These are phyloP conservation scores for Acrodontium crateriforme DNA, from an alignment of 2,329 filamentous ascomycete genomes.

Conservation along the genomic window DNA sequence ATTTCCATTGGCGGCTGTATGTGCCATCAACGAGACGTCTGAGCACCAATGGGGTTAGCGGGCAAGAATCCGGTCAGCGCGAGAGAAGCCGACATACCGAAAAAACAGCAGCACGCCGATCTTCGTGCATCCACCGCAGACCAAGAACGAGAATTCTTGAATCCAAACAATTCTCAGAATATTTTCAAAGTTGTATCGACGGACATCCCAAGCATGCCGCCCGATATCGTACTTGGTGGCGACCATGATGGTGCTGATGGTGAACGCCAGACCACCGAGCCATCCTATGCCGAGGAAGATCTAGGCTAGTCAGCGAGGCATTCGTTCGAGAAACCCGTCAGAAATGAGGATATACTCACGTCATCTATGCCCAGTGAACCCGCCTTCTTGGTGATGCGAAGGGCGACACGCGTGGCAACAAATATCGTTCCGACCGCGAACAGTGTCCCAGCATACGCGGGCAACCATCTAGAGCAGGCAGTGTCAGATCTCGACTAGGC, in stretches of 20 bases:
- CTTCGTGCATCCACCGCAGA: conserved; percentile 16
- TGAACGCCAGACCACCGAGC: conserved; percentile 9
- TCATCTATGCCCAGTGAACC: conserved; percentile 16
- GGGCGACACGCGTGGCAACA: conserved; percentile 11
- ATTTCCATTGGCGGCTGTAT: conserved; percentile 7
- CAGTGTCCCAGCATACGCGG: conserved; percentile 7
- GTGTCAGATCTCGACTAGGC: too few relatives aligned
- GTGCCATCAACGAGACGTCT: conserved; percentile 13
- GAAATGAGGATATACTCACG: conserved; percentile 1
- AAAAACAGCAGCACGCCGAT: conserved; percentile 20
- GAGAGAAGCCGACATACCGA: too few relatives aligned
- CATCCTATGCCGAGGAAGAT: conserved; percentile 6
- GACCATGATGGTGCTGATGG: conserved; percentile 5
- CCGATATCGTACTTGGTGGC: conserved; percentile 6
- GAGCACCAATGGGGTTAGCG: too few relatives aligned
- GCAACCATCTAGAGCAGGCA: conserved; percentile 11
- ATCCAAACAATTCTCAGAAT: conserved; percentile 10
- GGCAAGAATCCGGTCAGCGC: too few relatives aligned
- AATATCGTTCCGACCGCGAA: conserved; percentile 10
- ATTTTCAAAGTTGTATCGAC: conserved; percentile 5
- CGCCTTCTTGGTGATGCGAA: conserved; percentile 10
- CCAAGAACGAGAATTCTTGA: conserved; percentile 13
- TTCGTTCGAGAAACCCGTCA: background rate
- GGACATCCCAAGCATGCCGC: conserved; percentile 13
- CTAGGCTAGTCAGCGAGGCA: conserved; percentile 2